Evolutionary conservation across 495 filamentous ascomycete genomes (phyloP), one percentile per base, ranked within the genome.

Genomic region (Penicillium turbatum): DNA sequence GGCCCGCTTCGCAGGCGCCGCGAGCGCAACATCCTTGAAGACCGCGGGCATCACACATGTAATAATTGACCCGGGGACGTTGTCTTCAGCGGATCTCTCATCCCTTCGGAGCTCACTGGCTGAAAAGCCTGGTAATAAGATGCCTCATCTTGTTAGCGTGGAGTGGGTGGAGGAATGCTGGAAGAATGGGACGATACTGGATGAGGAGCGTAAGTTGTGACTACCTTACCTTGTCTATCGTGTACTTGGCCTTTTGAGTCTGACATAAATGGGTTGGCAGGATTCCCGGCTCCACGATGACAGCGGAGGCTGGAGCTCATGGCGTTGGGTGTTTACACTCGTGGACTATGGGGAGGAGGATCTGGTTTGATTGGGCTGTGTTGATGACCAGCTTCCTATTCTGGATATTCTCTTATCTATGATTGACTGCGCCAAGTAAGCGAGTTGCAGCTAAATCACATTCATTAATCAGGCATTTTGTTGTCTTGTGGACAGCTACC

Each of bases 81-180:
- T 53, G 5, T 41, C 63, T 0, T 56, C 65, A 0, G 53, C 36
- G 11, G 57, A 72, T 1, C 48, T 70, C 8, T 51, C 53, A 0
- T 58, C 60, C n/a, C 51, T 78, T 11, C 64, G 75, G 26, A 42
- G 51, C n/a, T 55, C 58, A 0, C 21, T 70, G 16, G 59, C 70
- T 32, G 47, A 48, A 2, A 64, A 55, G 32, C 27, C 60, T 2
- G 64, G 70, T 10, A 64, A 67, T 39, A 78, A 72, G 43, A 56
- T 90, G 13, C 90, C 92, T 1, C 77, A 91, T 59, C 68, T 95
- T 21, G 87, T 97, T 11, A 82, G 70, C 1, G 57, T 73, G 21
- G 72, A 76, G 16, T 98, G 93, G 93, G 72, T 96, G 1, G 77
- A 83, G 44, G 82, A 90, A 53, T 87, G 88, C 60, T 95, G 92